Base-by-base conservation (phyloP, 495 filamentous ascomycete genomes). In the Xylaria cubensis region DNA sequence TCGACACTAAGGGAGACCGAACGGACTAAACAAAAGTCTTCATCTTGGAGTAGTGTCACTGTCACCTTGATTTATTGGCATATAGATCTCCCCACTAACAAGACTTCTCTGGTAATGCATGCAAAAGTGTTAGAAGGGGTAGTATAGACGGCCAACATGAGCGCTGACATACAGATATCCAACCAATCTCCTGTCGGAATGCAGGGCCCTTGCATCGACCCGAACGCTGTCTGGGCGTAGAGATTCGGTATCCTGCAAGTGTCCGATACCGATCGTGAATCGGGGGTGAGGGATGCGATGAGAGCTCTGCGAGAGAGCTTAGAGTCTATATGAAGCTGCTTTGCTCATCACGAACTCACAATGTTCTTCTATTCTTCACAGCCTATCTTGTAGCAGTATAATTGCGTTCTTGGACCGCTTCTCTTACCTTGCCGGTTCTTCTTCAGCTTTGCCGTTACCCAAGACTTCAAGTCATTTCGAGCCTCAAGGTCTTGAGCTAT, bases 221-320 rank as follows among this genome's bases (percentile, higher is more conserved):
- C 58, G 34, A 34, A 36, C 19, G 61, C 39, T 15, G 12, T 64
- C 39, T 39, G 9, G 19, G 2, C 2, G 39, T 21, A 64, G n/a
- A 64, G 3, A 15, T 41, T 29, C 61, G 61, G 61, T 41, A 44
- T 64, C 2, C 36, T 64, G 17, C 4, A 29, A 64, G 9, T 15
- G 61, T 17, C 61, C 61, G 61, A 64, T 64, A 15, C 61, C 36
- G 36, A 64, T 3, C 61, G 36, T 44, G 21, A 44, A 26, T 17
- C 13, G n/a, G 61, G 61, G 4, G 3, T 44, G 17, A 17, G 1
- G n/a, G 17, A 64, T 2, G 32, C 4, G 58, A 12, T 61, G 32
- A 8, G 21, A 17, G 21, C n/a, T 42, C 0, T 10, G 39, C 21
- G 61, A 24, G 39, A 10, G 12, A 29, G 2, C 12, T 26, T 39